Conservation (phyloP, 108 stramenopile genomes). For the Stephanodiscus minutulus region DNA sequence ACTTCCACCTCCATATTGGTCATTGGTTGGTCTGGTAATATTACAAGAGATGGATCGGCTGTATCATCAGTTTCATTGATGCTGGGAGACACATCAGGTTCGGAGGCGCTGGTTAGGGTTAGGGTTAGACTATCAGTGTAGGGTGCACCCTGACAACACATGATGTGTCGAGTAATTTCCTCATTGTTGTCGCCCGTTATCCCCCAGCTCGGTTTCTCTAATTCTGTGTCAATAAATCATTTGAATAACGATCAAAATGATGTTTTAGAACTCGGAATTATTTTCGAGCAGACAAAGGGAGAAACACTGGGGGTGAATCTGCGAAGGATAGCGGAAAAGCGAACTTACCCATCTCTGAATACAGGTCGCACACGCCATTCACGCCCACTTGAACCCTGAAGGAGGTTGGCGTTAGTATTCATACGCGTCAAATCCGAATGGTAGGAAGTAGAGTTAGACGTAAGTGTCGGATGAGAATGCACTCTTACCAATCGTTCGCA, state of each 20-base stretch:
- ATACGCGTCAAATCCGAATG: no score
- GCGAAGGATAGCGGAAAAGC: background rate
- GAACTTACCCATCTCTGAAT: conserved; percentile 23
- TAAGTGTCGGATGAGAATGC: no score
- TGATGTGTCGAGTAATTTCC: conserved; percentile 34
- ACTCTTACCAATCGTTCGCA: conserved; percentile 29
- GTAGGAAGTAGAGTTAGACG: no score
- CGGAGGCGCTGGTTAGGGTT: background rate
- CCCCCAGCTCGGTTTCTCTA: conserved; percentile 29
- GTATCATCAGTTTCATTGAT: no score
- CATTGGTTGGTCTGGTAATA: conserved; percentile 13
- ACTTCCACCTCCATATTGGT: conserved; percentile 35
- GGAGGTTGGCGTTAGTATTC: no score
- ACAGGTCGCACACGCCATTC: conserved; percentile 22
- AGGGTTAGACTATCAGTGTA: background rate
- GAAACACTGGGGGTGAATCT: background rate
- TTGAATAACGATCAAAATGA: background rate
- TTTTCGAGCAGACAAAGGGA: background rate
- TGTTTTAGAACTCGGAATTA: background rate
- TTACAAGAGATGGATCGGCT: background rate
- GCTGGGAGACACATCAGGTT: background rate
- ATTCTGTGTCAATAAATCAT: conserved; percentile 5
- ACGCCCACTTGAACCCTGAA: conserved; percentile 34
- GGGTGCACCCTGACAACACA: conserved; percentile 5
- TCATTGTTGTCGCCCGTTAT: conserved; percentile 28